Evolutionary conservation across 2,329 filamentous ascomycete genomes (phyloP).

Genomic region (Diaporthe destruens): DNA sequence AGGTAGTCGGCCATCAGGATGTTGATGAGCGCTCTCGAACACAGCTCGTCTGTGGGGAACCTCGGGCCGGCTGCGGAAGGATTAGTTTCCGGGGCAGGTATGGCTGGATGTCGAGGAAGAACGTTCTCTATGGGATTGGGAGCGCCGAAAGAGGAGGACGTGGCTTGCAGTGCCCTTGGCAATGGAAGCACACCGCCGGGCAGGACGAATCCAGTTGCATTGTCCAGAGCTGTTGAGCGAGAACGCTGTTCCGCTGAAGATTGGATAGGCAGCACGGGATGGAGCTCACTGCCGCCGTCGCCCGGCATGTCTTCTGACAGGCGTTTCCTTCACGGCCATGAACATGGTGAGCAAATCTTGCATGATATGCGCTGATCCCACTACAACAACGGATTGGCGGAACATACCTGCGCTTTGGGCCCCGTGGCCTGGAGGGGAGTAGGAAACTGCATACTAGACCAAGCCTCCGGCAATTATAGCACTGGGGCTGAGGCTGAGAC

Average conservation of each 20-base stretch:
- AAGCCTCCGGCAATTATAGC: conserved; percentile 6
- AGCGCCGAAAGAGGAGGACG: not conserved
- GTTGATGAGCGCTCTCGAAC: conserved; percentile 45
- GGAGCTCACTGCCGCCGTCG: not conserved
- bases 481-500: conserved; percentile 13
- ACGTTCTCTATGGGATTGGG: not conserved
- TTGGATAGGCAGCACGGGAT: not conserved
- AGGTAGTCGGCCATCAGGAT: conserved; percentile 46
- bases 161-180: not conserved
- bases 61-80: not conserved
- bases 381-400: not conserved
- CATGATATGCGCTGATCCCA: not conserved
- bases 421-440: conserved; percentile 14
- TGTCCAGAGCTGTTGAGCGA: not conserved
- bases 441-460: conserved; percentile 16
- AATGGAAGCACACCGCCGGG: conserved; percentile 24
- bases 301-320: conserved; percentile 1
- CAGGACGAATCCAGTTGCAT: not conserved
- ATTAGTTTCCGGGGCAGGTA: not conserved
- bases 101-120: not conserved
- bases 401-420: conserved; percentile 18
- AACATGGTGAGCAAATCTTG: conserved; percentile 10
- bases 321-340: conserved; percentile 4
- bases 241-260: not conserved
- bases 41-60: conserved; percentile 48